These are phyloP conservation scores for Metschnikowia baotianmanensis DNA, from an alignment of 805 yeast species.

Conservation along the genomic window DNA sequence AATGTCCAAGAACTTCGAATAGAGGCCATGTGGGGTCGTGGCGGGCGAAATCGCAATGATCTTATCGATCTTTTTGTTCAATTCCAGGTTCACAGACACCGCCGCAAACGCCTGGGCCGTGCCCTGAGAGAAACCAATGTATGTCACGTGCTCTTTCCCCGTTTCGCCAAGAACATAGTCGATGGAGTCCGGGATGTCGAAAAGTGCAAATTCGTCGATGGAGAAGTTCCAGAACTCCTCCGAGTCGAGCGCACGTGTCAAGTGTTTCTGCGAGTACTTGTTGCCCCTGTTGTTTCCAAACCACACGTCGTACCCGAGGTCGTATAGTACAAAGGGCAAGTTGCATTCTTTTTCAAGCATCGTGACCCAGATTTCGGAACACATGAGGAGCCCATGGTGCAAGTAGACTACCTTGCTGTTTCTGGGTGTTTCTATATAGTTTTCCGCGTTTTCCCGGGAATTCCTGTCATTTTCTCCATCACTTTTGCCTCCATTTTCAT, in stretches of 20 bases:
- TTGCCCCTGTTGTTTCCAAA: slow-evolving; percentile 91
- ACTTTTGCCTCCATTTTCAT: no score
- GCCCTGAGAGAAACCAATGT: slow-evolving; percentile 92
- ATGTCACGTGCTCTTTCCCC: slow-evolving; percentile 44
- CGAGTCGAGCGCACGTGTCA: slow-evolving; percentile 34
- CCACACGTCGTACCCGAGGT: slow-evolving; percentile 92
- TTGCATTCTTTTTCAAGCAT: slow-evolving; percentile 39
- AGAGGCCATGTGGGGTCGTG: slow-evolving; percentile 83
- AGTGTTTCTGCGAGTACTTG: slow-evolving; percentile 84
- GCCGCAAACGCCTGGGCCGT: slow-evolving; percentile 92
- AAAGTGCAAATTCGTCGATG: slow-evolving; percentile 85
- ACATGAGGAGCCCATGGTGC: slow-evolving; percentile 91
- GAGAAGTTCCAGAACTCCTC: slow-evolving; percentile 80
- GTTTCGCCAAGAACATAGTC: slow-evolving; percentile 65
- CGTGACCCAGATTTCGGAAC: slow-evolving; percentile 71
- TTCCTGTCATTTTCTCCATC: no score
- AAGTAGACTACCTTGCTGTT: slow-evolving; percentile 62
- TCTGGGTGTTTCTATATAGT: slow-evolving; percentile 5
- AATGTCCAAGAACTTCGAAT: slow-evolving; percentile 71
- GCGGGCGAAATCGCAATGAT: slow-evolving; percentile 93
- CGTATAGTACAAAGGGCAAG: slow-evolving; percentile 74
- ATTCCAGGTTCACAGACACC: slow-evolving; percentile 58
- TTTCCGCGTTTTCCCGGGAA: slow-evolving; percentile 7
- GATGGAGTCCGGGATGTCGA: slow-evolving; percentile 83
- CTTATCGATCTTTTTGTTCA: slow-evolving; percentile 52